Evolutionary conservation across 2,329 filamentous ascomycete species (phyloP).

Genomic region (Aspergillus sp.): DNA sequence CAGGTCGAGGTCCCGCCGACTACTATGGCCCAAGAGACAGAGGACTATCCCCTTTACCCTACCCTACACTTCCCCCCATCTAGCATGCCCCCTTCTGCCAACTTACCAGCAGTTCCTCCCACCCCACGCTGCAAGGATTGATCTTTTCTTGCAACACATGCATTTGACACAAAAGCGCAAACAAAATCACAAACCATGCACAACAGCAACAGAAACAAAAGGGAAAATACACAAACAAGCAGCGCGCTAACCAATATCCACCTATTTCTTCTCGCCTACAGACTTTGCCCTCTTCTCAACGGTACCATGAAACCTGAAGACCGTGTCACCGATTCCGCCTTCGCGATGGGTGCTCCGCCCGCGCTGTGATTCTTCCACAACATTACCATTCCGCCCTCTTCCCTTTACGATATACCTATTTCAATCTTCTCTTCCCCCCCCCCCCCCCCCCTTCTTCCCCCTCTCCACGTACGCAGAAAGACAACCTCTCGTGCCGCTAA

Average conservation of each 20-base stretch:
- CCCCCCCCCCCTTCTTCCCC: background rate
- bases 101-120: no score
- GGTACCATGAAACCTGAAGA: slow-evolving; percentile 69
- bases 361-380: slow-evolving; percentile 17
- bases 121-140: background rate
- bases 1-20: no score
- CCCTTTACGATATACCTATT: background rate
- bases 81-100: no score
- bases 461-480: background rate
- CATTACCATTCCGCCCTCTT: background rate
- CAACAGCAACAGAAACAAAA: background rate
- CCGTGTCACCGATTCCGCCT: slow-evolving; percentile 48
- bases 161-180: background rate
- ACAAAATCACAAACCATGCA: background rate
- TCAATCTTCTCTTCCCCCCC: background rate
- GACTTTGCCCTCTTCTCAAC: slow-evolving; percentile 81
- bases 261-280: slow-evolving; percentile 38
- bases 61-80: no score
- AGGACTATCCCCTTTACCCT: no score
- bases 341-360: slow-evolving; percentile 49
- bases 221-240: background rate
- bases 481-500: background rate
- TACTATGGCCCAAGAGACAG: no score
- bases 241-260: slow-evolving; percentile 6
- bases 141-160: no score